These are phyloP conservation scores for Tulasnella sp. DNA, from an alignment of 768 basidiomycete species.

Conservation along the genomic window DNA sequence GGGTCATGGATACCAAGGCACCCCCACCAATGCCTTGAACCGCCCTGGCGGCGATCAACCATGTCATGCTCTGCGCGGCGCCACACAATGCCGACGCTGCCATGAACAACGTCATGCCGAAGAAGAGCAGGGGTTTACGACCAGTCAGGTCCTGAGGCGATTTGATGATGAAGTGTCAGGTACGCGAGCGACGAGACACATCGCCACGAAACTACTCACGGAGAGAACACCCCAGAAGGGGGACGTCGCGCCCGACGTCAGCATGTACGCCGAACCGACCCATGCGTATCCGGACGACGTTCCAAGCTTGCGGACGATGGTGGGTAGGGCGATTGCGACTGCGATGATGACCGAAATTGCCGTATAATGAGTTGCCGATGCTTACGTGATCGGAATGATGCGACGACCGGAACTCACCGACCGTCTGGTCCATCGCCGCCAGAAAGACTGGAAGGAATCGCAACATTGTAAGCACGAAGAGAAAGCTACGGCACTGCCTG, in stretches of 20 bases:
- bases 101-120: constrained; percentile 55
- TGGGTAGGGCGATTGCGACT: constrained; percentile 49
- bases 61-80: constrained; percentile 64
- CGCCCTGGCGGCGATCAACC: constrained; percentile 66
- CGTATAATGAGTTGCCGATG: not conserved
- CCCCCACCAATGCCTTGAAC: constrained; percentile 79
- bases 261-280: constrained; percentile 61
- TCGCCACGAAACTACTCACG: not conserved
- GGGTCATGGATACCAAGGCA: constrained; percentile 59
- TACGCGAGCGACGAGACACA: no score
- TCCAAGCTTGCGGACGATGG: constrained; percentile 51
- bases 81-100: constrained; percentile 73
- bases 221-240: constrained; percentile 10
- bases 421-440: constrained; percentile 36
- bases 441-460: constrained; percentile 16
- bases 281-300: constrained; percentile 56
- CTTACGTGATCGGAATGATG: not conserved
- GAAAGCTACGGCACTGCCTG: not conserved
- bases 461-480: not conserved
- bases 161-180: not conserved
- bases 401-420: not conserved
- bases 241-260: constrained; percentile 35
- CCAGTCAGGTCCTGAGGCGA: constrained; percentile 32
- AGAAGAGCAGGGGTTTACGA: constrained; percentile 59
- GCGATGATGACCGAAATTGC: not conserved